A percentile compares a stretch with the other conserved stretches of the same genome.
Conservation (phyloP, 2,329 filamentous ascomycete species). For the Dothideomycetes sp. region DNA sequence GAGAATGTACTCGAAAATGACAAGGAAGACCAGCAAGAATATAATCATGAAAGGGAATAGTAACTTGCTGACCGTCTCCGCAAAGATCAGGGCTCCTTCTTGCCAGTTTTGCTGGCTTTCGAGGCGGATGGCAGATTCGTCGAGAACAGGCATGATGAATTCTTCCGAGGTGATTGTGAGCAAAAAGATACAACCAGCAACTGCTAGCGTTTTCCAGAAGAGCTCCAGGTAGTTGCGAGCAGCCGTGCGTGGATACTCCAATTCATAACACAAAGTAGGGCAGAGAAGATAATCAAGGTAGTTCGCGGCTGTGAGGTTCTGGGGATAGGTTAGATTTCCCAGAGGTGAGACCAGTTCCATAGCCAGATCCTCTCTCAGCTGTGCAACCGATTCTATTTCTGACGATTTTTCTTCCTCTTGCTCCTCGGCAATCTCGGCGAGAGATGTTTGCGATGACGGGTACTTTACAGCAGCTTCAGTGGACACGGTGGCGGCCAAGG, state of each 20-base stretch:
- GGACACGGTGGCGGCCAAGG: conserved; percentile 30
- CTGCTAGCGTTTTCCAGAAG: conserved; percentile 74
- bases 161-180: conserved; percentile 86
- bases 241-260: conserved; percentile 80
- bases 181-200: conserved; percentile 94
- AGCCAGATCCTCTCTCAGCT: conserved; percentile 77
- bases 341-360: conserved; percentile 85
- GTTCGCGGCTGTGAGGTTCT: conserved; percentile 75
- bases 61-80: conserved; percentile 82
- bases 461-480: conserved; percentile 56
- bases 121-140: conserved; percentile 55
- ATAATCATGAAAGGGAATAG: conserved; percentile 97
- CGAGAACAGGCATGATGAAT: conserved; percentile 84
- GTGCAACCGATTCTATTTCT: conserved; percentile 37
- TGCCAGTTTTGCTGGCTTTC: conserved; percentile 39
- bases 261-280: conserved; percentile 92
- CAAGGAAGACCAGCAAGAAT: conserved; percentile 89
- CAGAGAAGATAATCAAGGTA: conserved; percentile 82
- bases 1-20: conserved; percentile 95
- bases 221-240: conserved; percentile 72
- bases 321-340: conserved; percentile 80
- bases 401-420: conserved; percentile 22
- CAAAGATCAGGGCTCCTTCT: conserved; percentile 70
- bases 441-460: conserved; percentile 42
- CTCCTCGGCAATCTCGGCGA: conserved; percentile 42